A percentile compares a stretch with the other conserved stretches of the same genome.
phyloP scores from a whole-genome alignment of 345 rosid species.

The Triadica sebifera region DNA sequence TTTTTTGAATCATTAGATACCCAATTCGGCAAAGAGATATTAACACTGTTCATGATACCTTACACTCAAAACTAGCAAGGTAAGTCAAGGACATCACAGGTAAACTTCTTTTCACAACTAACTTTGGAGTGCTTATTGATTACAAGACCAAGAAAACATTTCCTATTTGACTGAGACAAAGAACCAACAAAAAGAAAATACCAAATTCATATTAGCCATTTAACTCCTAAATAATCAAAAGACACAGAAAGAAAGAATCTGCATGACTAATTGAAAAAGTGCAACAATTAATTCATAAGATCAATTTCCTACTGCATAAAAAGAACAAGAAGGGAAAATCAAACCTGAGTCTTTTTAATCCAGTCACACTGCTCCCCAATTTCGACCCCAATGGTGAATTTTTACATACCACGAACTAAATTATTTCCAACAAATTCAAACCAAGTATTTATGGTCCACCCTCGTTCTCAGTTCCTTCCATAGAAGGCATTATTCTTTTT shows the following conservation, averaged over 20 bases:
- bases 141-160: not conserved
- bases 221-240: not conserved
- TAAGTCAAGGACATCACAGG: not conserved
- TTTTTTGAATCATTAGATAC: not conserved
- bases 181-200: not conserved
- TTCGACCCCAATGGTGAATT: constrained; percentile 34
- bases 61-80: not conserved
- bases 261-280: not conserved
- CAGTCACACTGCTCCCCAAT: constrained; percentile 61
- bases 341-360: constrained; percentile 71
- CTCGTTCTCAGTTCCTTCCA: not conserved
- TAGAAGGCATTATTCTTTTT: no score
- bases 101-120: not conserved
- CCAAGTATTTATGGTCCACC: not conserved
- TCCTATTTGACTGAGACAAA: constrained; percentile 4
- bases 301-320: not conserved
- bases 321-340: constrained; percentile 6
- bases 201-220: not conserved
- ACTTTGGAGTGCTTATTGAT: not conserved
- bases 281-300: not conserved
- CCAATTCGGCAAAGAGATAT: not conserved
- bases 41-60: not conserved
- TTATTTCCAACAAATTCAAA: not conserved
- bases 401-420: no score
- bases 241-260: not conserved